Evolutionary conservation across 192 early-diverging fungal species (phyloP).

Genomic region (Backusella circina): DNA sequence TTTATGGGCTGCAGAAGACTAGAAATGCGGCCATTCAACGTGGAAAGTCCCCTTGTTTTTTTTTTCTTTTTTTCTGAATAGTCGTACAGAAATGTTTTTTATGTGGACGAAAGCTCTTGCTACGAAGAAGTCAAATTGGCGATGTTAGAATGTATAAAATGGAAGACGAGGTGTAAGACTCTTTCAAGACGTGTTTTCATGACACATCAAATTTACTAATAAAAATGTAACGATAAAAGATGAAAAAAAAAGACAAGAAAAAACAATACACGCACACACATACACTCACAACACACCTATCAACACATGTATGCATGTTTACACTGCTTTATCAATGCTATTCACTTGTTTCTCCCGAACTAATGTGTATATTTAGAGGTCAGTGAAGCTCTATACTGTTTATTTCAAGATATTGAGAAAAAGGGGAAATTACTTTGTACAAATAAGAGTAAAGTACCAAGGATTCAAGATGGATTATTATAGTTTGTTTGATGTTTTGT

Average conservation of each 20-base stretch:
- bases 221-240: conserved; percentile 1
- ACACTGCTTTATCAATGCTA: no score
- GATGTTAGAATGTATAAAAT: not conserved
- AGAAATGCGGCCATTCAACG: not conserved
- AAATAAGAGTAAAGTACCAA: no score
- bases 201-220: not conserved
- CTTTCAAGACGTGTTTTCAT: not conserved
- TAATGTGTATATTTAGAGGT: no score
- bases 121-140: not conserved
- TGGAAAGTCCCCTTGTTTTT: not conserved
- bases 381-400: no score
- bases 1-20: not conserved
- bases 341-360: not conserved
- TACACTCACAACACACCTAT: not conserved
- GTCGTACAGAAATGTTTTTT: not conserved
- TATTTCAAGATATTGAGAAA: no score
- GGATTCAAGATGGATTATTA: no score
- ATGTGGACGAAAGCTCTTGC: not conserved
- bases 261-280: not conserved
- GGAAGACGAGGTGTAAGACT: not conserved
- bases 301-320: no score
- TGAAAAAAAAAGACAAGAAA: not conserved
- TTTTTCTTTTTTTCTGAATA: conserved; percentile 13
- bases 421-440: no score
- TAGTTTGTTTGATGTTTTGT: no score